Conservation (phyloP, 768 basidiomycete genomes). For the Collybiopsis confluens region DNA sequence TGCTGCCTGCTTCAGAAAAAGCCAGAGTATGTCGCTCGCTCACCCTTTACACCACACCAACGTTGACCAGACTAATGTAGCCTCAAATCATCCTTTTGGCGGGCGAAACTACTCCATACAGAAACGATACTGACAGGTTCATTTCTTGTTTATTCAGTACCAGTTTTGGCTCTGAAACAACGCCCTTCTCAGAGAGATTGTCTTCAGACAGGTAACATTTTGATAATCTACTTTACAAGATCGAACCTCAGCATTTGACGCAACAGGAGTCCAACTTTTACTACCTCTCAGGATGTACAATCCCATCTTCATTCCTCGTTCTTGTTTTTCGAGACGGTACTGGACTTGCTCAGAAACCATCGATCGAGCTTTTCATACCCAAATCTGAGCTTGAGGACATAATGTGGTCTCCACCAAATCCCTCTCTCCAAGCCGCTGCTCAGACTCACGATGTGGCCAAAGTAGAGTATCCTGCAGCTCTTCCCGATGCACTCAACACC, state of each 20-base stretch:
- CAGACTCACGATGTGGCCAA: conserved; percentile 52
- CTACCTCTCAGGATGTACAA: conserved; percentile 77
- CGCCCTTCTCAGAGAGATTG: conserved; percentile 49
- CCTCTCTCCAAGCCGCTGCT: conserved; percentile 49
- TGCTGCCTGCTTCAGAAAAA: conserved; percentile 45
- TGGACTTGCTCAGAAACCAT: conserved; percentile 34
- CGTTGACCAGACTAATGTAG: conserved; percentile 28
- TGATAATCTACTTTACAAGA: no score
- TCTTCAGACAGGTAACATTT: conserved; percentile 57
- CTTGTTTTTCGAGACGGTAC: conserved; percentile 51
- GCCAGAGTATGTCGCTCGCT: conserved; percentile 42
- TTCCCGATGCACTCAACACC: conserved; percentile 43
- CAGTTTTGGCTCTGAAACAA: conserved; percentile 52
- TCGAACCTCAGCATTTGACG: no score
- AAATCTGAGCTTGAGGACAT: conserved; percentile 66
- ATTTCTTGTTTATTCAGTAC: conserved; percentile 38
- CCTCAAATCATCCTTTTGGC: conserved; percentile 68
- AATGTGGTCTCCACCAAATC: conserved; percentile 88
- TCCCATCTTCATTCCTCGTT: conserved; percentile 68
- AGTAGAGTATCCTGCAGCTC: conserved; percentile 43
- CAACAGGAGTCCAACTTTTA: conserved; percentile 89
- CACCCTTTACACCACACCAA: background rate
- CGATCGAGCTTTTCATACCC: conserved; percentile 73
- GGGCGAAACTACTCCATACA: conserved; percentile 56
- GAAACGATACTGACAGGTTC: conserved; percentile 73